Evolutionary conservation across 768 basidiomycete genomes (phyloP).

Genomic region (Botryobasidium botryosum): DNA sequence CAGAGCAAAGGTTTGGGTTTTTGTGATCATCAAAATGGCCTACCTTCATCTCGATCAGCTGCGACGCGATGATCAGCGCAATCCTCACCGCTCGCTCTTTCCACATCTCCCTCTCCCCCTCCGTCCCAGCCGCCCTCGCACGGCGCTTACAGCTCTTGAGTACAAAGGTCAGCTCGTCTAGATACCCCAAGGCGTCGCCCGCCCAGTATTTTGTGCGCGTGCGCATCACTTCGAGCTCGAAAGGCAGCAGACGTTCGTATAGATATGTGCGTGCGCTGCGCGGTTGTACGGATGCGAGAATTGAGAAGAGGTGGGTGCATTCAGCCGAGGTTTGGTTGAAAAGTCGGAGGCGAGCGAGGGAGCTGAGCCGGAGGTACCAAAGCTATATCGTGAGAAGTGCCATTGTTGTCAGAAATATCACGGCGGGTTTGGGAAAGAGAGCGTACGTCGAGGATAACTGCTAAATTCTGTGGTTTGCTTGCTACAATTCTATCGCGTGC

Average conservation of each 20-base stretch:
- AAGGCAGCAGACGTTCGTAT: slow-evolving; percentile 39
- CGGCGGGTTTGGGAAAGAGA: neutral
- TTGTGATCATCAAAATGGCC: slow-evolving; percentile 4
- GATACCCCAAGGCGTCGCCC: slow-evolving; percentile 61
- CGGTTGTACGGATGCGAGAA: slow-evolving; percentile 43
- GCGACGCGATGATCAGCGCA: slow-evolving; percentile 63
- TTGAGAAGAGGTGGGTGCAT: slow-evolving; percentile 61
- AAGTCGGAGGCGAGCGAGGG: slow-evolving; percentile 61
- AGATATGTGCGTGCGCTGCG: slow-evolving; percentile 36
- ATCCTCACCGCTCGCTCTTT: slow-evolving; percentile 61
- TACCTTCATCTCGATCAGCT: slow-evolving; percentile 75
- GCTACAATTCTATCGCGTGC: slow-evolving; percentile 61
- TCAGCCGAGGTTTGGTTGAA: slow-evolving; percentile 81
- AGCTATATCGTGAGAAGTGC: slow-evolving; percentile 28
- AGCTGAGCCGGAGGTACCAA: slow-evolving; percentile 70
- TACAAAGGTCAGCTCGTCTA: slow-evolving; percentile 53
- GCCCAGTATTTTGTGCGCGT: slow-evolving; percentile 68
- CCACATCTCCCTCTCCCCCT: slow-evolving; percentile 49
- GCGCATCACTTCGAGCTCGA: slow-evolving; percentile 47
- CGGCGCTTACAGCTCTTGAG: slow-evolving; percentile 41
- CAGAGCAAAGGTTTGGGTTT: neutral
- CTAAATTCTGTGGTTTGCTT: slow-evolving; percentile 50
- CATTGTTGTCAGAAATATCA: neutral
- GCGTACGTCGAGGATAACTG: slow-evolving; percentile 49
- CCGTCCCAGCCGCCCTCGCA: slow-evolving; percentile 19